These are phyloP conservation scores for Phaeosphaeriaceae sp. DNA, from an alignment of 2,329 filamentous ascomycete genomes.

Conservation along the genomic window DNA sequence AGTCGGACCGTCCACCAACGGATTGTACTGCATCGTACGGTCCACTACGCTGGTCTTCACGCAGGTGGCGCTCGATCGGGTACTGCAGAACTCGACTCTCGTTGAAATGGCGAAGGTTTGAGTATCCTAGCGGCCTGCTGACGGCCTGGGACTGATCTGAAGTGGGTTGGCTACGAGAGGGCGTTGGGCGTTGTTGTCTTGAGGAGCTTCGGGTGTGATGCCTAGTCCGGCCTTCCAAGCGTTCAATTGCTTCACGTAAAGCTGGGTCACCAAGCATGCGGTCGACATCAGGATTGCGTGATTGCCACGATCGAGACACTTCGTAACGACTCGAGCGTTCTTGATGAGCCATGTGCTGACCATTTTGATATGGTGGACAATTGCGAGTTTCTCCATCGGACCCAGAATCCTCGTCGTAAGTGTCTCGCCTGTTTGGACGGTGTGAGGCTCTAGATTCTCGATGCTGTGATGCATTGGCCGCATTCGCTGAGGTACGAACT, in stretches of 20 bases:
- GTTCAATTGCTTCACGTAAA: background rate
- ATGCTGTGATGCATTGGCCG: background rate
- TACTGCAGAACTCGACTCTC: background rate
- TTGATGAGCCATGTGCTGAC: background rate
- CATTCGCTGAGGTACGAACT: background rate
- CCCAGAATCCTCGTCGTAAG: background rate
- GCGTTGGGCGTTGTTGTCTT: background rate
- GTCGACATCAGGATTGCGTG: background rate
- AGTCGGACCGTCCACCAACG: background rate
- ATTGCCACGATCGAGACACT: background rate
- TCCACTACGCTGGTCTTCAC: background rate
- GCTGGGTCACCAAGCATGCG: background rate
- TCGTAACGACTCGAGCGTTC: background rate
- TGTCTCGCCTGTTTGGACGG: background rate
- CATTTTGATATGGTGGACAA: background rate
- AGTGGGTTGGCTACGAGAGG: background rate
- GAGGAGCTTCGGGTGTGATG: background rate
- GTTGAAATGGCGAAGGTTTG: slow-evolving; percentile 3
- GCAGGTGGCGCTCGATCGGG: background rate
- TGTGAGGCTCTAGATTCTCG: background rate
- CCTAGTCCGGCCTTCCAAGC: background rate
- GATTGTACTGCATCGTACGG: slow-evolving; percentile 8
- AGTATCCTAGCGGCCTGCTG: background rate
- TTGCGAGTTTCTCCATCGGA: background rate
- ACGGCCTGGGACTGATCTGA: background rate